phyloP scores from a whole-genome alignment of 1,139 yeast genomes.

The Zhuliangozyma blackwelliae region DNA sequence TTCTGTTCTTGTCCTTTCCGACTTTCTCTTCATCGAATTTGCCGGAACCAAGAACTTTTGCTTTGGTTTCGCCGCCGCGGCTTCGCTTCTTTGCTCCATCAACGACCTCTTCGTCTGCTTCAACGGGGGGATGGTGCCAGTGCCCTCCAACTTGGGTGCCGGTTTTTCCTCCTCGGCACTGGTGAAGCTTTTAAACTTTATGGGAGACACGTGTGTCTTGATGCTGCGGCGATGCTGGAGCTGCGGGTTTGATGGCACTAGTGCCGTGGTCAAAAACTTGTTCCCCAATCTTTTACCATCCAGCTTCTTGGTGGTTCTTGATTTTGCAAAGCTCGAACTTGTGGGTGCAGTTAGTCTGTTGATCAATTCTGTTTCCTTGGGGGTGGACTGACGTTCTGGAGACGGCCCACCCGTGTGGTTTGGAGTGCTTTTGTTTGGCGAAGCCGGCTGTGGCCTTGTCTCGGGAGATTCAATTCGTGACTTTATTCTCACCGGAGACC shows the following conservation, averaged over 20 bases:
- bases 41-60: slow-evolving; percentile 28
- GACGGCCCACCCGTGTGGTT: no score
- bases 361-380: no score
- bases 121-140: slow-evolving; percentile 16
- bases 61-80: slow-evolving; percentile 21
- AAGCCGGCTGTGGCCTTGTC: no score
- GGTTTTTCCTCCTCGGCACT: slow-evolving; percentile 8
- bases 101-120: slow-evolving; percentile 31
- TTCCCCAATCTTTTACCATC: slow-evolving; percentile 14
- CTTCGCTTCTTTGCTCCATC: slow-evolving; percentile 28
- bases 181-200: slow-evolving; percentile 1
- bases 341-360: slow-evolving; percentile 26
- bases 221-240: neutral
- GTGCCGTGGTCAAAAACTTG: slow-evolving; percentile 33
- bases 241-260: slow-evolving; percentile 16
- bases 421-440: no score
- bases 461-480: no score
- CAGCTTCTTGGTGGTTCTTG: slow-evolving; percentile 2
- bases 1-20: slow-evolving; percentile 1
- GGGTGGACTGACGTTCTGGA: no score
- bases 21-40: slow-evolving; percentile 12
- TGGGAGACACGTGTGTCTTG: slow-evolving; percentile 2
- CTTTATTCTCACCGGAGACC: no score
- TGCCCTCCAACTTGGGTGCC: slow-evolving; percentile 13
- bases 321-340: slow-evolving; percentile 27